Base-by-base conservation (phyloP, 1,284 basidiomycete species). In the Leccinum griseonigrum region DNA sequence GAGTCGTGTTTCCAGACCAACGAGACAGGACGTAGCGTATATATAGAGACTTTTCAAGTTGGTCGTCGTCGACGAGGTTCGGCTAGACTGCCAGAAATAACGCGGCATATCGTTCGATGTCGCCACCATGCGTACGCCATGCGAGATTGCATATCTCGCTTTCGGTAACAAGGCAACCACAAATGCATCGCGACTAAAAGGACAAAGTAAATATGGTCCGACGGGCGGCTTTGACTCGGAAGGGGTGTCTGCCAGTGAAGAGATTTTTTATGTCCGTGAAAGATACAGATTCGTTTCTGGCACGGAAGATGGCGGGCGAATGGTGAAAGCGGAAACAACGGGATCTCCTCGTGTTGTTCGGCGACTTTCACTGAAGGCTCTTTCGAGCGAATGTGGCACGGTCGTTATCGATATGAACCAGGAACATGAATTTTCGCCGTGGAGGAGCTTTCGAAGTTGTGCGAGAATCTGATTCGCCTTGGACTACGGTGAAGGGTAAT, bases 391-490 rank as follows among this genome's bases (percentile, higher is more conserved):
- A 61, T 18, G 36, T 36, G 57, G 18, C 36, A 18, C n/a, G 26
- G 9, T 51, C n/a, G 56, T 60, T 54, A 48, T 51, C 51, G 46
- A 28, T 53, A 18, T 51, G 61, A 52, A 63, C 57, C 59, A 67
- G 60, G 63, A 60, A 68, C 64, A 36, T 43, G 58, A 48, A 67
- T 52, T 54, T 54, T 56, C 50, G n/a, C 18, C 46, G 50, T 29
- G 50, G 50, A 26, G 26, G 14, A 46, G 43, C 57, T 48, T 29
- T 68, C 40, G 29, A 40, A 38, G 48, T 14, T 26, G 43, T 28
- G 62, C 38, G 38, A 60, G 58, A 58, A 50, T 52, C 32, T 43
- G 64, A 63, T 67, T 46, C 64, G 36, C 66, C 60, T 46, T n/a
- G 52, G 22, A 56, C 58, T 29, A 43, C 58, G 29, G n/a, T 58